These are phyloP conservation scores for Fusarium fracticaudum DNA, from an alignment of 2,329 filamentous ascomycete species.

Conservation along the genomic window DNA sequence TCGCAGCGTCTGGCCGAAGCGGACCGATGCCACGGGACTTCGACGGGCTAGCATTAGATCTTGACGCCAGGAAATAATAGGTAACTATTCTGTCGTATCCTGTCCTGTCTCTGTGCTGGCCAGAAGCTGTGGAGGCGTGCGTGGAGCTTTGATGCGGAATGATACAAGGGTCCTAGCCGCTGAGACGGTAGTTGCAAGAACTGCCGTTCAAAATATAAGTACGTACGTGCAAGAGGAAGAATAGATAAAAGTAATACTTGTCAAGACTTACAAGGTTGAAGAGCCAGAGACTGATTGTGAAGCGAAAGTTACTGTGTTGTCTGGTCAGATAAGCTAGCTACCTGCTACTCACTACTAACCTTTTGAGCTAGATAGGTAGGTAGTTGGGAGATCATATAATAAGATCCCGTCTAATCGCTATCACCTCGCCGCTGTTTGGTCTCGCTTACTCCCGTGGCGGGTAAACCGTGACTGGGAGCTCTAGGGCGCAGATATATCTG, in stretches of 20 bases:
- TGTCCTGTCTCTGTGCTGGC: background rate
- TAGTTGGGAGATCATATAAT: slow-evolving; percentile 4
- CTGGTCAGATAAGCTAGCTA: background rate
- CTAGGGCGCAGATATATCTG: background rate
- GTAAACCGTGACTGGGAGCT: background rate
- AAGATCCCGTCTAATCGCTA: background rate
- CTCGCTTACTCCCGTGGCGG: slow-evolving; percentile 11
- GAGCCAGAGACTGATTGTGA: background rate
- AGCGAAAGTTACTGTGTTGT: slow-evolving; percentile 9
- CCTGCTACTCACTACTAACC: background rate
- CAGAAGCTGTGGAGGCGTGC: slow-evolving; percentile 19
- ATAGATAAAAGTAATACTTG: background rate
- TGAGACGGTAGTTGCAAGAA: slow-evolving; percentile 13
- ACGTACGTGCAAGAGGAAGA: background rate
- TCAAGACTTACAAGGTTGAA: background rate
- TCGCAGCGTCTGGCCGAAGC: slow-evolving; percentile 30
- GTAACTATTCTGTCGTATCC: background rate
- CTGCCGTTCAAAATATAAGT: background rate
- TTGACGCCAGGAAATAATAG: background rate
- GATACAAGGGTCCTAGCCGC: slow-evolving; percentile 7
- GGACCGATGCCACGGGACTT: slow-evolving; percentile 30
- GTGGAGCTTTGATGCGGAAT: slow-evolving; percentile 23
- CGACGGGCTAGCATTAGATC: slow-evolving; percentile 32
- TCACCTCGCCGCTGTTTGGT: background rate
- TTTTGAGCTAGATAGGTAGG: background rate